phyloP scores from a whole-genome alignment of 441 rosid genomes.

The Erodium moschatum region DNA sequence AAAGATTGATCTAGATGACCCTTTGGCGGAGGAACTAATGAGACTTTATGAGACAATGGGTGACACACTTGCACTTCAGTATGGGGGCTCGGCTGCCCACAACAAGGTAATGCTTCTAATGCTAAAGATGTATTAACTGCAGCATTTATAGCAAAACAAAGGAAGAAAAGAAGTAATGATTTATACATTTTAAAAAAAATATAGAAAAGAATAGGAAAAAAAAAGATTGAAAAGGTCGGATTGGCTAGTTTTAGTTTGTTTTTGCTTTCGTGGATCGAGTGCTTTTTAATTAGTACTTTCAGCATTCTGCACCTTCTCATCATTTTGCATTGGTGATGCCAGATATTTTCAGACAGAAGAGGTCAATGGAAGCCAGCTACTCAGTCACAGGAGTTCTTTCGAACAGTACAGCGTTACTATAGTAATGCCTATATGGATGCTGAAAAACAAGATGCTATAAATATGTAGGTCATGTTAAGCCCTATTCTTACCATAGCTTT shows the following conservation, averaged over 20 bases:
- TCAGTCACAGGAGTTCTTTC: conserved; percentile 97
- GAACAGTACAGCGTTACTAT: conserved; percentile 94
- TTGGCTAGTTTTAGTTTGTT: not conserved
- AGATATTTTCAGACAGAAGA: conserved; percentile 91
- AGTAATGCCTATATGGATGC: conserved; percentile 96
- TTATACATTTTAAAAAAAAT: not conserved
- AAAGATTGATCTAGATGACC: conserved; percentile 65
- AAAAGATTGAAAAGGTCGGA: not conserved
- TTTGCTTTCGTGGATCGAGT: not conserved
- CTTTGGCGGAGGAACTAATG: conserved; percentile 83
- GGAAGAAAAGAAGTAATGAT: not conserved
- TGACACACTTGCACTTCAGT: conserved; percentile 97
- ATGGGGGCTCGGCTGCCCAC: conserved; percentile 99
- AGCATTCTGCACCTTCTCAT: not conserved
- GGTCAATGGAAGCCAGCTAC: conserved; percentile 99
- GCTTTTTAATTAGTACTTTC: not conserved
- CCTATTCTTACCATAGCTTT: not conserved
- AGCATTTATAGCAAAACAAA: not conserved
- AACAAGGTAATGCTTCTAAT: conserved; percentile 56
- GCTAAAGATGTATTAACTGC: not conserved
- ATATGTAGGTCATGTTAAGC: conserved; percentile 47
- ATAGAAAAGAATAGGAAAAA: not conserved
- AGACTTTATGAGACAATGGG: conserved; percentile 92
- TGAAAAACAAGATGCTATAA: conserved; percentile 94
- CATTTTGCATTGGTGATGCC: conserved; percentile 20